Base-by-base conservation (phyloP, 2,329 filamentous ascomycete genomes). In the Cladophialophora carrionii region DNA sequence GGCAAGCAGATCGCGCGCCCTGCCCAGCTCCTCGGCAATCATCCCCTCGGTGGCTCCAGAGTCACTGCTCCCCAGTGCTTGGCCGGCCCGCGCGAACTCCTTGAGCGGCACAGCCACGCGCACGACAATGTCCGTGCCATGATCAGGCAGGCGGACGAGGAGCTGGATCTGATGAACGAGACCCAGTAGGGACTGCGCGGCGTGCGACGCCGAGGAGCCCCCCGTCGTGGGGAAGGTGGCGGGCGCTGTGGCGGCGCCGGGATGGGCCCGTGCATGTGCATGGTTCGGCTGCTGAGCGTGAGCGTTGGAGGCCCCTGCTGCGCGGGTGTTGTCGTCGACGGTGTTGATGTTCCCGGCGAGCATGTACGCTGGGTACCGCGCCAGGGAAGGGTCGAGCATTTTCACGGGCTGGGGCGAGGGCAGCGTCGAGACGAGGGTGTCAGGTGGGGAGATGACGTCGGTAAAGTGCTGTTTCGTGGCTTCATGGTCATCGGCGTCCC, bases 21-120 rank as follows among this genome's bases (percentile, higher is more conserved):
- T 51, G 72, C 79, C 86, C 74, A 89, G 87, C 74, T 91, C 89
- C 43, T 89, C 84, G 5, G 84, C 85, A 71, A 88, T 84, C 57
- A 60, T 60, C 29, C 31, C 46, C 17, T 60, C 29, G 24, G 48
- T 60, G 46, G 29, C 57, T 12, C 41, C 31, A 31, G 43, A 20
- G 29, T 53, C 57, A 51, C 58, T 54, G 20, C 14, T 34, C 88
- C 57, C 43, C 29, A 41, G 3, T 10, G 29, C 29, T 8, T 52
- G 57, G 4, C 63, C 88, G 72, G 91, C 88, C 69, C 90, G 87
- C 17, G 87, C 87, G 63, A 94, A 86, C 34, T 91, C 88, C 8
- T 89, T 88, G 76, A 95, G 89, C 31, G 93, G 94, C 55, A 96
- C 90, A 77, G 96, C 97, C 74, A 96, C 86, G 48, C 90, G 90